Conservation (phyloP, 805 yeast species). For the Zygoascus bituminiphila region DNA sequence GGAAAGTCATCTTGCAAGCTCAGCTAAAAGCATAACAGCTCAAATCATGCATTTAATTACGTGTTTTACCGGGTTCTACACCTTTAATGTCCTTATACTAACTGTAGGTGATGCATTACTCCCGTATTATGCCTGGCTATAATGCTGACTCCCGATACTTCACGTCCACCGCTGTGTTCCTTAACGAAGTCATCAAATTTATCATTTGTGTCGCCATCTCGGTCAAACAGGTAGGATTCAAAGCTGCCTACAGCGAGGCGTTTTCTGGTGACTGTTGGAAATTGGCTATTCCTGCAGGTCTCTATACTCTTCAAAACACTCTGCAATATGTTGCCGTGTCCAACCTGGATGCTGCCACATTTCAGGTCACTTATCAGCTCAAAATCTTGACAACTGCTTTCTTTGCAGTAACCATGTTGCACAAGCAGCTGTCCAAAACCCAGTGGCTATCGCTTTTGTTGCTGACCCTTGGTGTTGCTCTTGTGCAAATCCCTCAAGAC, state of each 20-base stretch:
- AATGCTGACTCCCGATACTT: conserved; percentile 26
- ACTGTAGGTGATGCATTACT: conserved; percentile 30
- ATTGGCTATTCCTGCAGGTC: conserved; percentile 33
- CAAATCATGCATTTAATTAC: too few species aligned
- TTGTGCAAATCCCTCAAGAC: conserved; percentile 33
- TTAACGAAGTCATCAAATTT: conserved; percentile 33
- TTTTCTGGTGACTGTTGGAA: conserved; percentile 34
- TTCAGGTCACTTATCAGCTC: conserved; percentile 38
- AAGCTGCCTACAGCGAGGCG: conserved; percentile 23
- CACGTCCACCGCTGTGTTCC: conserved; percentile 35
- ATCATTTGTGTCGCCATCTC: conserved; percentile 26
- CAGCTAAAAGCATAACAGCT: too few species aligned
- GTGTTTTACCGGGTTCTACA: too few species aligned
- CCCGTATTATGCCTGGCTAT: conserved; percentile 34
- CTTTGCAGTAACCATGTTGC: conserved; percentile 33
- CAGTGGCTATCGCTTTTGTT: conserved; percentile 33
- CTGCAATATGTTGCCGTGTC: conserved; percentile 36
- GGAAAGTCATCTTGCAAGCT: too few species aligned
- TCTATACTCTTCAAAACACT: conserved; percentile 34
- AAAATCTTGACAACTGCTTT: conserved; percentile 36
- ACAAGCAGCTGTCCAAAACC: conserved; percentile 24
- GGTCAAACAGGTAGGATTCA: conserved; percentile 19
- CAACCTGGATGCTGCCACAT: conserved; percentile 35
- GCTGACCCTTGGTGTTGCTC: conserved; percentile 33
- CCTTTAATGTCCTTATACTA: too few species aligned